phyloP scores from a whole-genome alignment of 495 filamentous ascomycete genomes.

The Ascodesmis nigricans region DNA sequence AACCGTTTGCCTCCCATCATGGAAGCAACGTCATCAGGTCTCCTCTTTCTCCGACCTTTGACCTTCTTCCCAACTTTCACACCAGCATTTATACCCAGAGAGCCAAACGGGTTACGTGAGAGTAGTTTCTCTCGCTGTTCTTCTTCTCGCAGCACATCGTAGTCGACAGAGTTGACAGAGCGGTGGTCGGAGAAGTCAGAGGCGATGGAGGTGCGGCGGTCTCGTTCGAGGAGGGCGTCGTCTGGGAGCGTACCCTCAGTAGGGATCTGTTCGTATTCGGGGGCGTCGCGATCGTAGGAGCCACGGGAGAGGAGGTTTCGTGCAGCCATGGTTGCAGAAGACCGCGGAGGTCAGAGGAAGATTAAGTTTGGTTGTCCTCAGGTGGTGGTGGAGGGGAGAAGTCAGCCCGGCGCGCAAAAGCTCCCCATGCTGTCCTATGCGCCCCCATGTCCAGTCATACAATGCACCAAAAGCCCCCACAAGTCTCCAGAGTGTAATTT shows the following conservation, averaged over 20 bases:
- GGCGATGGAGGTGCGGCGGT: slow-evolving; percentile 2
- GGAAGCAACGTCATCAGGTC: slow-evolving; percentile 43
- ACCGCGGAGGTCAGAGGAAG: too few species aligned
- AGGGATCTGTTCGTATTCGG: too few species aligned
- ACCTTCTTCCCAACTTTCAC: slow-evolving; percentile 36
- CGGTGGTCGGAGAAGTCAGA: slow-evolving; percentile 4
- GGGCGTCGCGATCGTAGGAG: slow-evolving; percentile 9
- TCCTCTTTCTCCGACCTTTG: slow-evolving; percentile 21
- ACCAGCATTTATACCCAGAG: slow-evolving; percentile 13
- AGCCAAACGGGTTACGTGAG: slow-evolving; percentile 24
- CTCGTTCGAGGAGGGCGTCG: slow-evolving; percentile 1
- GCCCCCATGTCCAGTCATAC: too few species aligned
- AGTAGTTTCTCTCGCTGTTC: slow-evolving; percentile 70
- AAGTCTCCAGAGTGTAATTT: too few species aligned
- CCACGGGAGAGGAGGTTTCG: slow-evolving; percentile 11
- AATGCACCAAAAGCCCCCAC: too few species aligned
- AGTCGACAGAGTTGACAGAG: slow-evolving; percentile 29
- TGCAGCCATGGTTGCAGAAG: too few species aligned
- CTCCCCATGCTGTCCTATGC: too few species aligned
- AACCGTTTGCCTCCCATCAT: slow-evolving; percentile 77
- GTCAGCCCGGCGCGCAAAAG: too few species aligned
- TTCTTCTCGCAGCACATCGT: slow-evolving; percentile 62
- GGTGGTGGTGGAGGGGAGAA: too few species aligned
- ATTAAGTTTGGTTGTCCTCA: too few species aligned
- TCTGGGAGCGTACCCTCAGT: too few species aligned